Evolutionary conservation across 371 early-diverging fungal species (phyloP).

Genomic region (Zopfochytrium polystomum): DNA sequence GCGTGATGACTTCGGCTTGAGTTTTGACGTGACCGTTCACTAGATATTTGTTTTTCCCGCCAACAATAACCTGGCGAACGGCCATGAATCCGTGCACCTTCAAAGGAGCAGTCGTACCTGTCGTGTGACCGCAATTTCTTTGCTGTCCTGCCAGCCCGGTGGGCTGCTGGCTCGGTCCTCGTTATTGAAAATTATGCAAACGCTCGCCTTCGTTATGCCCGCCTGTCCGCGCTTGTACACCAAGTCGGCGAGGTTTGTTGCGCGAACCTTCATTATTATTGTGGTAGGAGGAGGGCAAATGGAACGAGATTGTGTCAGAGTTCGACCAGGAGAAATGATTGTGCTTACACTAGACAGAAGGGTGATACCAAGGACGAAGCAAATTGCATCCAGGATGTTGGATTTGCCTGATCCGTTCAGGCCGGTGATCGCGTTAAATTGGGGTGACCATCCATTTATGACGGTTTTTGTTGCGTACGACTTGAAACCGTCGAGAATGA

Average conservation of each 20-base stretch:
- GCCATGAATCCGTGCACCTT: not conserved
- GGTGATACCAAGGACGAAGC: conserved; percentile 98
- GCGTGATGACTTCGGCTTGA: conserved; percentile 83
- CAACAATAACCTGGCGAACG: conserved; percentile 71
- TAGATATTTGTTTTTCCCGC: conserved; percentile 93
- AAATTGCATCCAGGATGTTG: conserved; percentile 98
- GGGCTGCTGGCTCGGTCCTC: conserved; percentile 81
- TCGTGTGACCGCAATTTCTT: conserved; percentile 88
- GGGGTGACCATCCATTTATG: conserved; percentile 92
- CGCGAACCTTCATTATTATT: conserved; percentile 70
- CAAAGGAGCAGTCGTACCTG: conserved; percentile 32
- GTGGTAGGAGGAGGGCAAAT: not conserved
- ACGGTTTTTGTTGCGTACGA: conserved; percentile 94
- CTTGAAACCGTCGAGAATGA: conserved; percentile 97
- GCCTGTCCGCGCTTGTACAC: conserved; percentile 98
- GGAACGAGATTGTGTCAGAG: not conserved
- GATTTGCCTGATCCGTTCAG: conserved; percentile 99
- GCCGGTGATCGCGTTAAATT: conserved; percentile 99
- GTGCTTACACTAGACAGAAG: conserved; percentile 72
- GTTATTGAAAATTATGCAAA: conserved; percentile 95
- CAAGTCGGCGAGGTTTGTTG: conserved; percentile 90
- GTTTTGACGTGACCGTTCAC: conserved; percentile 92
- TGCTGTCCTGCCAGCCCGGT: conserved; percentile 83
- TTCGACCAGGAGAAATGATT: not conserved
- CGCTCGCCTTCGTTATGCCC: conserved; percentile 93